Evolutionary conservation across 495 filamentous ascomycete species (phyloP).

Genomic region (Neurospora sp.): DNA sequence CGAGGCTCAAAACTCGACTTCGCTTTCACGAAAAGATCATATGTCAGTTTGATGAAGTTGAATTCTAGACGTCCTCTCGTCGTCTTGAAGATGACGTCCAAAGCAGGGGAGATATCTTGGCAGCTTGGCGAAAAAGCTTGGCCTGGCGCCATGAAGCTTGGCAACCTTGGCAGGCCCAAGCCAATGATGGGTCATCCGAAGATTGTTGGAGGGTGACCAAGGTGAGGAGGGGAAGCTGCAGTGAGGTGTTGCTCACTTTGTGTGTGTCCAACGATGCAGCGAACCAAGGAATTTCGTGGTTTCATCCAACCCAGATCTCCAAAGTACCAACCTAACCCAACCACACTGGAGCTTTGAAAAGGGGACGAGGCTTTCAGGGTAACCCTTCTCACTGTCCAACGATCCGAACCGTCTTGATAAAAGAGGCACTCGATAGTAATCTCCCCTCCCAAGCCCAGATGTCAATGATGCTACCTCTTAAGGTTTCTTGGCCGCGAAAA

Average conservation of each 20-base stretch:
- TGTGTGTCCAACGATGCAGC: not conserved
- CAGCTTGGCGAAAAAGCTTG: conserved; percentile 24
- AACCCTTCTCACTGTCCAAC: not conserved
- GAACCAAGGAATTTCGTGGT: not conserved
- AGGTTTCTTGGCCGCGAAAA: not conserved
- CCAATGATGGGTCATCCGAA: not conserved
- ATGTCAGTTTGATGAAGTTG: not conserved
- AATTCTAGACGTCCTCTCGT: not conserved
- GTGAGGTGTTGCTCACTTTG: not conserved
- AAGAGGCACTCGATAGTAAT: not conserved
- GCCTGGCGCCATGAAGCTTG: conserved; percentile 8
- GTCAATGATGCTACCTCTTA: not conserved
- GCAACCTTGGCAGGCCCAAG: conserved; percentile 6
- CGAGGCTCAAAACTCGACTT: not conserved
- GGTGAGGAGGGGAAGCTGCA: not conserved
- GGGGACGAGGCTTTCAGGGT: not conserved
- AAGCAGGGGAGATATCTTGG: conserved; percentile 13
- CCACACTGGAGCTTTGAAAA: not conserved
- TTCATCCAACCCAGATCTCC: not conserved
- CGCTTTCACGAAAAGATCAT: not conserved
- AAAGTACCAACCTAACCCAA: not conserved
- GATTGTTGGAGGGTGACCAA: not conserved
- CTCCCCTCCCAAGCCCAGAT: not conserved
- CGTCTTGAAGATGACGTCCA: not conserved
- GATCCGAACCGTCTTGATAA: not conserved